Evolutionary conservation across 371 early-diverging fungal species (phyloP), one percentile per base, ranked within the genome.

Genomic region (Apophysomyces variabilis): DNA sequence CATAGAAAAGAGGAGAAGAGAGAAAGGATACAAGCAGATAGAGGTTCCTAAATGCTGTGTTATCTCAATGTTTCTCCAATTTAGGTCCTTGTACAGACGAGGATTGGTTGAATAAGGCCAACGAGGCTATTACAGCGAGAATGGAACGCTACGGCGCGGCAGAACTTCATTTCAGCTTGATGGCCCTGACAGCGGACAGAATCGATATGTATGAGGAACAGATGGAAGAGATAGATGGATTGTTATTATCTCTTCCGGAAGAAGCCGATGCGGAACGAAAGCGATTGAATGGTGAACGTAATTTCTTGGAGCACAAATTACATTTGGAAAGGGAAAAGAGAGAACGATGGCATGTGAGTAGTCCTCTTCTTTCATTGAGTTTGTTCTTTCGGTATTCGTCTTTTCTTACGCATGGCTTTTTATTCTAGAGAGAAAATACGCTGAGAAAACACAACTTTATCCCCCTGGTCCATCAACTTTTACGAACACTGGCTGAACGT

Each of bases 131-230:
- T 39, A 85, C 88, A 71, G 66, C 70, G 35, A 85, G 93, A 12
- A 96, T 96, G 87, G 80, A 78, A 0, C 78, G 75, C 14, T 89
- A 90, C 68, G 78, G 83, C 9, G 68, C 75, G 4, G 76, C 83
- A 9, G 95, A 95, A 73, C 85, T 96, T 43, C 86, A 93, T 56
- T 96, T 96, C 68, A 94, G 92, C 72, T 74, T 96, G 66, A 90
- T 96, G 93, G 95, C 95, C 0, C 77, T 96, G 14, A 90, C 88
- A 7, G 80, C 84, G 38, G 90, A 91, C 65, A 86, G 88, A 41
- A 76, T 85, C 43, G 87, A 85, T 47, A 65, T 77, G 32, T 82
- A 85, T 56, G 68, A 84, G 50, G 78, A 88, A 36, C 78, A 85
- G 38, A 78, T 89, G 13, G 75, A 75, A 14, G 74, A 80, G 37